These are phyloP conservation scores for Golubevia pallescens DNA, from an alignment of 1,284 basidiomycete species.

Conservation along the genomic window DNA sequence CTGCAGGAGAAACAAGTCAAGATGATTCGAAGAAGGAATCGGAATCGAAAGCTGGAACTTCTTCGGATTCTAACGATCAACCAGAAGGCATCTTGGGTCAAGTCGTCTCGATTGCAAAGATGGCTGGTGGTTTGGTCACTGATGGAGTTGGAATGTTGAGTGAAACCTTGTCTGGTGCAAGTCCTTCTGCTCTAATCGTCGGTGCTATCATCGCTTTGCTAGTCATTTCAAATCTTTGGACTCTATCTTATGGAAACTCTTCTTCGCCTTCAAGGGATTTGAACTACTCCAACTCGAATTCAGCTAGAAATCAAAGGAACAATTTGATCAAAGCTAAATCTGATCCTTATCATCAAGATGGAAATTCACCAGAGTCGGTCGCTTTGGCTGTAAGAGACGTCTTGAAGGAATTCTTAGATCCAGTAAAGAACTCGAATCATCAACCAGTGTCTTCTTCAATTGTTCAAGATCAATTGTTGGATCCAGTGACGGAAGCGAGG, in stretches of 20 bases:
- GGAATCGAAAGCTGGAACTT: conserved; percentile 5
- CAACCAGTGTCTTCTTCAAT: conserved; percentile 10
- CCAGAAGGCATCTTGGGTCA: not conserved
- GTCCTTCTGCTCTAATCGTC: conserved; percentile 36
- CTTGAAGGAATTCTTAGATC: conserved; percentile 49
- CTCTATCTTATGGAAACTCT: conserved; percentile 19
- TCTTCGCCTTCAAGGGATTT: conserved; percentile 7
- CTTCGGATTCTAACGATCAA: conserved; percentile 7
- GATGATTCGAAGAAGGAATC: conserved; percentile 6
- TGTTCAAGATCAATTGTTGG: not conserved
- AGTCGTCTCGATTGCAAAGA: not conserved
- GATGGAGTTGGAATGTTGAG: conserved; percentile 28
- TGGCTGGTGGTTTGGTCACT: conserved; percentile 26
- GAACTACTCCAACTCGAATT: conserved; percentile 9
- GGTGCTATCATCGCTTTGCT: conserved; percentile 52
- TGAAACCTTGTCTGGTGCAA: conserved; percentile 15
- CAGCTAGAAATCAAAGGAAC: conserved; percentile 16
- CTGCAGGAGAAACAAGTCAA: conserved; percentile 12
- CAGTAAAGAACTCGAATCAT: not conserved
- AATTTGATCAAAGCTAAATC: conserved; percentile 14
- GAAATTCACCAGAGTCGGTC: conserved; percentile 40
- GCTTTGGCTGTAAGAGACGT: conserved; percentile 59
- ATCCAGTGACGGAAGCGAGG: not conserved
- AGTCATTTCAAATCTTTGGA: conserved; percentile 64
- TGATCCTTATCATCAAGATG: conserved; percentile 15